Evolutionary conservation across 306 rosid genomes (phyloP).

Genomic region (Sophora flavescens): DNA sequence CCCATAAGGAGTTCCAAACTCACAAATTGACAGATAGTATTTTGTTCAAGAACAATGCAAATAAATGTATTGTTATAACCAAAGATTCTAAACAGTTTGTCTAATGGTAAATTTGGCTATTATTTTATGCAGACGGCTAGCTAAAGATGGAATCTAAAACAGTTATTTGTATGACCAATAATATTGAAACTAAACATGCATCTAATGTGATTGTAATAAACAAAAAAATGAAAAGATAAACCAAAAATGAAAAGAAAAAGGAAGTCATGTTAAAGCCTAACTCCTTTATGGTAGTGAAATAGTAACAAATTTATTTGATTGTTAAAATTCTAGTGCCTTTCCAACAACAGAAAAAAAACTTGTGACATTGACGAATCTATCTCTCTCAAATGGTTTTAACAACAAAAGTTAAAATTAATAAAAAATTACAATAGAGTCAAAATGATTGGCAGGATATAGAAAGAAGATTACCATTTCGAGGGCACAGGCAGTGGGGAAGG

Average conservation of each 20-base stretch:
- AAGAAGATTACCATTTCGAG: slow-evolving; percentile 81
- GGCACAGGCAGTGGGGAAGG: slow-evolving; percentile 96
- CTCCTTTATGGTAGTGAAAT: not conserved
- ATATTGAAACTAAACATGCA: slow-evolving; percentile 10
- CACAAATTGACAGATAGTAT: slow-evolving; percentile 10
- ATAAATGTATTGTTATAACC: slow-evolving; percentile 14
- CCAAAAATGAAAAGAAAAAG: not conserved
- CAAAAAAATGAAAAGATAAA: slow-evolving; percentile 4
- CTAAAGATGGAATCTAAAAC: slow-evolving; percentile 12
- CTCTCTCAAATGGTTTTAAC: not conserved
- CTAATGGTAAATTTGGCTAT: not conserved
- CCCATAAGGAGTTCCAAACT: slow-evolving; percentile 16
- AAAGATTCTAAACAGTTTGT: slow-evolving; percentile 17
- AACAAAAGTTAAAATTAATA: not conserved
- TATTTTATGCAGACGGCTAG: slow-evolving; percentile 14
- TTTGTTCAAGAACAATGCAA: slow-evolving; percentile 19
- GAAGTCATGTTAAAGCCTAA: not conserved
- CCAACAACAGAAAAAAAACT: not conserved
- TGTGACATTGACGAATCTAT: not conserved
- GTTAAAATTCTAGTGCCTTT: slow-evolving; percentile 11
- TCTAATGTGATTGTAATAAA: not conserved
- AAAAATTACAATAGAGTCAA: not conserved
- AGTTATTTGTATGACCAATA: not conserved
- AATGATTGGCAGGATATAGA: not conserved
- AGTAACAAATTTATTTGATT: not conserved